A percentile compares a stretch with the other conserved stretches of the same genome.
These are phyloP conservation scores for Pichia scutulata DNA, from an alignment of 805 yeast genomes.

Conservation along the genomic window DNA sequence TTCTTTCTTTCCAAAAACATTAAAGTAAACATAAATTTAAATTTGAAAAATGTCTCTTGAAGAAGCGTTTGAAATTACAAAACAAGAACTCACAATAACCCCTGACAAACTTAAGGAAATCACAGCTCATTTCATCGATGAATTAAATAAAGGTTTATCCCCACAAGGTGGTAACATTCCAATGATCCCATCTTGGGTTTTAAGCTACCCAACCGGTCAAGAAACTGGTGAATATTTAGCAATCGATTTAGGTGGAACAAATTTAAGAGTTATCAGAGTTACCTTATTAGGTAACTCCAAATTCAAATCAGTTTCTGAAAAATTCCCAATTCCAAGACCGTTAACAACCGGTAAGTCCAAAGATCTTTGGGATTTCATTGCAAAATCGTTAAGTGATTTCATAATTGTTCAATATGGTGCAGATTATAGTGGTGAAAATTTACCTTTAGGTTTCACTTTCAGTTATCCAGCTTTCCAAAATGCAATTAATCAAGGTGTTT, in stretches of 20 bases:
- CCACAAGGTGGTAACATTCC: slow-evolving; percentile 81
- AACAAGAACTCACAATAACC: slow-evolving; percentile 54
- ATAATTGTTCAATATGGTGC: slow-evolving; percentile 52
- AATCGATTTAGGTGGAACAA: slow-evolving; percentile 95
- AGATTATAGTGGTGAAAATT: slow-evolving; percentile 45
- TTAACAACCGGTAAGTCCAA: slow-evolving; percentile 76
- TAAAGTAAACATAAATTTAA: no score
- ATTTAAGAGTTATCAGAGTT: slow-evolving; percentile 86
- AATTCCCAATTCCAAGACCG: slow-evolving; percentile 67
- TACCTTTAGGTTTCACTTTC: slow-evolving; percentile 92
- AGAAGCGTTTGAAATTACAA: slow-evolving; percentile 41
- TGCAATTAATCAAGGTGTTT: slow-evolving; percentile 75
- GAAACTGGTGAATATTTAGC: slow-evolving; percentile 89
- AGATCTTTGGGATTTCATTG: slow-evolving; percentile 80
- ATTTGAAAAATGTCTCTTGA: slow-evolving; percentile 4
- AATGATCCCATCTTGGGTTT: slow-evolving; percentile 96
- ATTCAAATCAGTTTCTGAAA: slow-evolving; percentile 81
- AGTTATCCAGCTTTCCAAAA: slow-evolving; percentile 83
- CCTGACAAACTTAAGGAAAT: slow-evolving; percentile 54
- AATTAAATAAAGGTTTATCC: slow-evolving; percentile 74
- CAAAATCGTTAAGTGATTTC: slow-evolving; percentile 68
- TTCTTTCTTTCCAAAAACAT: not conserved
- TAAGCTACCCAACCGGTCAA: slow-evolving; percentile 86
- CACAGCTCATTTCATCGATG: slow-evolving; percentile 67
- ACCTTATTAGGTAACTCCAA: slow-evolving; percentile 74